Evolutionary conservation across 352 stramenopile genomes (phyloP).

Genomic region (Pythium dissimile): DNA sequence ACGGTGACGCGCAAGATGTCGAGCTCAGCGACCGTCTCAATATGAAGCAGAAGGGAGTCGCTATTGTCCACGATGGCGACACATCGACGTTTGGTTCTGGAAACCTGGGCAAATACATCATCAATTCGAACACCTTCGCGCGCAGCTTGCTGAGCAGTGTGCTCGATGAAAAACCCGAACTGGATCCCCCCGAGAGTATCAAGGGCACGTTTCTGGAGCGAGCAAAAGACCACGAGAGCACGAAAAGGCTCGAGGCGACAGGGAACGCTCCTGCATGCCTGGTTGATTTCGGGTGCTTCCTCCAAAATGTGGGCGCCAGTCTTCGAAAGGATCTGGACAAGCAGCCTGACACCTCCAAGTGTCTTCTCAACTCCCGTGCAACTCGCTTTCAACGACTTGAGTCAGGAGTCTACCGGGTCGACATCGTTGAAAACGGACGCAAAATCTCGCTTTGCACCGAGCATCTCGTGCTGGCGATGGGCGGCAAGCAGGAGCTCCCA

Average conservation of each 20-base stretch:
- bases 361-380: slow-evolving; percentile 47
- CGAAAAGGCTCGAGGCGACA: slow-evolving; percentile 51
- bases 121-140: slow-evolving; percentile 86
- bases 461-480: slow-evolving; percentile 65
- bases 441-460: slow-evolving; percentile 47
- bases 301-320: slow-evolving; percentile 44
- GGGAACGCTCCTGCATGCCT: slow-evolving; percentile 50
- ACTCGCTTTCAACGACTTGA: slow-evolving; percentile 43
- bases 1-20: slow-evolving; percentile 41
- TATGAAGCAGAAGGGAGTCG: slow-evolving; percentile 53
- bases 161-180: slow-evolving; percentile 72
- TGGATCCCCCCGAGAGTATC: slow-evolving; percentile 70
- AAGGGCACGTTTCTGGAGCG: slow-evolving; percentile 73
- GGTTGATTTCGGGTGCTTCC: slow-evolving; percentile 60
- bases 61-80: slow-evolving; percentile 61
- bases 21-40: slow-evolving; percentile 34
- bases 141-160: slow-evolving; percentile 69
- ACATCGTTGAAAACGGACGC: slow-evolving; percentile 30
- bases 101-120: slow-evolving; percentile 74
- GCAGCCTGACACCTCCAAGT: slow-evolving; percentile 36
- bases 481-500: slow-evolving; percentile 48
- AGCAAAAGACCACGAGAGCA: slow-evolving; percentile 41
- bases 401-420: slow-evolving; percentile 46
- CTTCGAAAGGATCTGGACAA: slow-evolving; percentile 46
- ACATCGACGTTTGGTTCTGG: slow-evolving; percentile 49